phyloP scores from a whole-genome alignment of 192 early-diverging fungal species.

The Neocallimastix lanati region DNA sequence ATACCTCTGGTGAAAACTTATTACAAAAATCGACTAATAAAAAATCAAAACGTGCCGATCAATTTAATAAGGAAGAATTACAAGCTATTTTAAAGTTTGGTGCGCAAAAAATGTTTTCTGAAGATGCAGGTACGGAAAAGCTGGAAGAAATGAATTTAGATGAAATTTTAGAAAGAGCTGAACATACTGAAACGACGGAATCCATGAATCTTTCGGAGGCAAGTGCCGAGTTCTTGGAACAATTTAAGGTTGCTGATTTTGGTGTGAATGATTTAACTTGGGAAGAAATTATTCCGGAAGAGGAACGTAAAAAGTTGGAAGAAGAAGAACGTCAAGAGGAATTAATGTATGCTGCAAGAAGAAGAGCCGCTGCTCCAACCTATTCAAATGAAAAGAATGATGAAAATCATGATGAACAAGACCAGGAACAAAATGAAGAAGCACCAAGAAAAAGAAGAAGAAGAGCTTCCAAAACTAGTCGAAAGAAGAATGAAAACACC shows the following conservation, averaged over 20 bases:
- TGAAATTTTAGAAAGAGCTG: slow-evolving; percentile 88
- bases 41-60: not conserved
- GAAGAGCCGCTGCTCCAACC: slow-evolving; percentile 36
- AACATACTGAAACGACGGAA: slow-evolving; percentile 59
- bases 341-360: slow-evolving; percentile 11
- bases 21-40: slow-evolving; percentile 27
- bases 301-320: slow-evolving; percentile 47
- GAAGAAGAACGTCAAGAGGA: slow-evolving; percentile 31
- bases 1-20: slow-evolving; percentile 71
- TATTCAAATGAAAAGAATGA: slow-evolving; percentile 9
- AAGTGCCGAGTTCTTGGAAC: slow-evolving; percentile 70
- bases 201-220: not conserved
- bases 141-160: slow-evolving; percentile 92
- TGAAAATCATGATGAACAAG: not conserved
- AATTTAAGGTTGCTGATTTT: slow-evolving; percentile 87
- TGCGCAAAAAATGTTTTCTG: slow-evolving; percentile 85
- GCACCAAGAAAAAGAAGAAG: slow-evolving; percentile 10
- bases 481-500: slow-evolving; percentile 7
- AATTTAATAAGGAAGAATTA: slow-evolving; percentile 69
- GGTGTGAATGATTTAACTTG: slow-evolving; percentile 53
- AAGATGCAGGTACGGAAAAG: slow-evolving; percentile 44
- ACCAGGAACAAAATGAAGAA: slow-evolving; percentile 10
- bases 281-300: slow-evolving; percentile 91
- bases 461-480: not conserved
- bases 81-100: slow-evolving; percentile 94